Evolutionary conservation across 2,329 filamentous ascomycete species (phyloP).

Genomic region (Thelonectria blattea): DNA sequence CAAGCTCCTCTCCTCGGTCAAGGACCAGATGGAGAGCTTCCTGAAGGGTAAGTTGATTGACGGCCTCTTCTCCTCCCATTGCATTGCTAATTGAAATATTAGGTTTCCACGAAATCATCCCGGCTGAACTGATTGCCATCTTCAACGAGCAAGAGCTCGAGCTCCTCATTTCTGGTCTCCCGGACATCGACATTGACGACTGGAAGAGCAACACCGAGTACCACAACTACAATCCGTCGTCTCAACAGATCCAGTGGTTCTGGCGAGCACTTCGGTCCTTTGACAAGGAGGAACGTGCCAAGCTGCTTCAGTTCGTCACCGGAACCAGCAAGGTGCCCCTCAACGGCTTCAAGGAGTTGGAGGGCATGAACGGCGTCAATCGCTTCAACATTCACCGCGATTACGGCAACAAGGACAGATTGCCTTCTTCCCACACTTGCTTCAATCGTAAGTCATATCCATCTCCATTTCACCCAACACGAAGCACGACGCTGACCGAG

Average conservation of each 20-base stretch:
- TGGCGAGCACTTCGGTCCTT: constrained; percentile 97
- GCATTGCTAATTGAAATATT: constrained; percentile 15
- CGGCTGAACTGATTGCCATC: constrained; percentile 90
- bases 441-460: constrained; percentile 87
- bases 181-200: constrained; percentile 97
- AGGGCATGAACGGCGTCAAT: constrained; percentile 98
- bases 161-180: constrained; percentile 92
- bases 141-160: constrained; percentile 99
- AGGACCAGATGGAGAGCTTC: constrained; percentile 94
- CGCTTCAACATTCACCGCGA: constrained; percentile 99
- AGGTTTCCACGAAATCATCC: constrained; percentile 98
- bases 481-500: constrained; percentile 44
- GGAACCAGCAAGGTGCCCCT: constrained; percentile 98
- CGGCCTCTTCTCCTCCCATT: neutral
- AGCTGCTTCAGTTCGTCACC: constrained; percentile 96
- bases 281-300: constrained; percentile 98
- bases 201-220: constrained; percentile 99
- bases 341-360: constrained; percentile 98
- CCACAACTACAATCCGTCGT: constrained; percentile 94
- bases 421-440: constrained; percentile 97
- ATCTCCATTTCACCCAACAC: constrained; percentile 42
- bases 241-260: constrained; percentile 99
- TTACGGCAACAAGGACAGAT: constrained; percentile 92
- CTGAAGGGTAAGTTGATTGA: constrained; percentile 67
- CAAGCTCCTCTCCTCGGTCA: constrained; percentile 87